Evolutionary conservation across 140 eudicot species (phyloP), one percentile per base, ranked within the genome.

Genomic region (Oenanthe javanica): DNA sequence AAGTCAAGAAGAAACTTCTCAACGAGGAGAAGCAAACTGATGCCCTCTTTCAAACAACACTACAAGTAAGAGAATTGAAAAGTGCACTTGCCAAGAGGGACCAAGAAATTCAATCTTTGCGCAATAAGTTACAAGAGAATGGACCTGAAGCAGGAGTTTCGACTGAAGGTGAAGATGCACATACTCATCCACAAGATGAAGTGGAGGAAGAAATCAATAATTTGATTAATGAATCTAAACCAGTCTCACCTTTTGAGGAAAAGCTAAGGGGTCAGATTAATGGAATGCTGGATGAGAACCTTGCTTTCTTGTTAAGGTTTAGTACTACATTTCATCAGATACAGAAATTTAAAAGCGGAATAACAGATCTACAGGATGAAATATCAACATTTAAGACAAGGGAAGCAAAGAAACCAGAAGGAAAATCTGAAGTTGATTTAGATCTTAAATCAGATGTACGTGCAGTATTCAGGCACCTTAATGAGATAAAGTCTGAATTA

Each of bases 241-340:
- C 81, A 25, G 57, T 87, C 0, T 93, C 99, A 16, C 75, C 82
- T 5, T 78, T 81, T 63, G 96, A 94, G 76, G 93, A 85, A 52
- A 90, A 86, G 82, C 87, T 94, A 63, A 85, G 96, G 77, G 70
- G 64, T 79, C 85, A 84, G 14, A 86, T 95, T 12, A 97, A 92
- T 31, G 85, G 85, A 0, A 79, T 96, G 25, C 88, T 92, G 12
- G 96, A 88, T 40, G 96, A 88, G 79, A 96, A 96, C 74, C 78
- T 91, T n/a, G 96, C 86, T 36, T 89, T 88, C 75, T 89, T 93
- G 92, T 83, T 93, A 59, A 91, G 88, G 85, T 87, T 91, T 66
- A 91, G 99, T 83, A 77, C 86, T 4, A 79, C 89, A 2, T 91
- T 87, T 71, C 88, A 87, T 67, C 91, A 91, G 74, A 74, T 96